Conservation (phyloP, 257 asterid genomes). For the Osmanthus fragrans region DNA sequence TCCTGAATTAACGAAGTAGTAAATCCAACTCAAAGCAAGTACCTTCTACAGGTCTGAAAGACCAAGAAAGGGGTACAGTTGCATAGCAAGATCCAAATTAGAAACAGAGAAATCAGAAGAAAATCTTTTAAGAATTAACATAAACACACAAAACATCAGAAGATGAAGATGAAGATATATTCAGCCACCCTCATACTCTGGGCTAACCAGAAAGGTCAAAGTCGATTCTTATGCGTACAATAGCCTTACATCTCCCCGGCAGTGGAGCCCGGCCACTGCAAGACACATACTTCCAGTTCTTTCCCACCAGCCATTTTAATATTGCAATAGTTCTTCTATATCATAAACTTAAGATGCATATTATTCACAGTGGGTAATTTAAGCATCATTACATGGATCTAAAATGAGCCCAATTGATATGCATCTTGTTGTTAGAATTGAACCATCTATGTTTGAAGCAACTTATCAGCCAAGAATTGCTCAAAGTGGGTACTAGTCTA, state of each 20-base stretch:
- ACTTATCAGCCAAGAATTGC: background rate
- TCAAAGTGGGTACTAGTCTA: background rate
- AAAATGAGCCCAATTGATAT: background rate
- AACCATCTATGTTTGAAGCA: background rate
- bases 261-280: background rate
- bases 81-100: too few relatives aligned
- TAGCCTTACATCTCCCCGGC: background rate
- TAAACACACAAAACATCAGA: background rate
- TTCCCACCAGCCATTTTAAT: background rate
- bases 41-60: background rate
- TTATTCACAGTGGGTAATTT: background rate
- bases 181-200: background rate
- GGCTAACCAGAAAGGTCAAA: background rate
- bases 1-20: slow-evolving; percentile 8
- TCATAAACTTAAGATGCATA: background rate
- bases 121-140: background rate
- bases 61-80: background rate
- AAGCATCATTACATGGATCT: background rate
- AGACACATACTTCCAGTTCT: background rate
- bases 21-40: slow-evolving; percentile 16
- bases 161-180: background rate
- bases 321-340: background rate
- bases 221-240: background rate
- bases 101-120: background rate
- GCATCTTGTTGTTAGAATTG: background rate